These are phyloP conservation scores for Dactylellina haptotyla DNA, from an alignment of 2,329 filamentous ascomycete species.

Conservation along the genomic window DNA sequence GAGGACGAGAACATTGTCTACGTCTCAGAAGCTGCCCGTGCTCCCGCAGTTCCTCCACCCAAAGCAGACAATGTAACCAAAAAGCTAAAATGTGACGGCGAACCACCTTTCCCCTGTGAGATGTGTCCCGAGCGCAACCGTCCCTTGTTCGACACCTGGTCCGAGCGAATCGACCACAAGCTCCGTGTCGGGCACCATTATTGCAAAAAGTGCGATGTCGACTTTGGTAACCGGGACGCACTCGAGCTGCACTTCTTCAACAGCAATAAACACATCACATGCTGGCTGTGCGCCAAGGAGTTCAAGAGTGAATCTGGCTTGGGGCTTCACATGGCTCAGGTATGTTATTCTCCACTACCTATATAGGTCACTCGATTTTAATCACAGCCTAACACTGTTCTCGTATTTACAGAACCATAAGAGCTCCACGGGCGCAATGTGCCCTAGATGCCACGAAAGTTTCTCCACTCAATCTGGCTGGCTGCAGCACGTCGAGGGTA, in stretches of 20 bases:
- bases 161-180: slow-evolving; percentile 53
- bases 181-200: slow-evolving; percentile 46
- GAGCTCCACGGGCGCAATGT: slow-evolving; percentile 40
- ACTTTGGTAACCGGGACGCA: slow-evolving; percentile 42
- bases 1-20: slow-evolving; percentile 25
- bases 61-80: background rate
- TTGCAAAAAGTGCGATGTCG: slow-evolving; percentile 54
- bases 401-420: background rate
- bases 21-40: background rate
- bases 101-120: slow-evolving; percentile 12
- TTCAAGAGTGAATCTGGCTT: slow-evolving; percentile 55
- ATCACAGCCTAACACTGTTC: background rate
- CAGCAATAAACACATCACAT: slow-evolving; percentile 56
- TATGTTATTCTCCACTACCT: slow-evolving; percentile 4
- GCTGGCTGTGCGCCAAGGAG: slow-evolving; percentile 54
- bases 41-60: background rate
- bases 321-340: slow-evolving; percentile 53
- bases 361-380: too few species aligned
- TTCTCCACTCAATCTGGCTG: slow-evolving; percentile 55
- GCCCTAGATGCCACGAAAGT: slow-evolving; percentile 50
- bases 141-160: slow-evolving; percentile 32
- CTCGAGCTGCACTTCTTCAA: slow-evolving; percentile 53
- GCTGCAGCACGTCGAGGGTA: slow-evolving; percentile 56
- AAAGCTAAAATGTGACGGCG: background rate
- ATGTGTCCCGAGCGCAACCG: slow-evolving; percentile 13